Evolutionary conservation across 495 filamentous ascomycete species (phyloP).

Genomic region (Trichoderma asperelloides): DNA sequence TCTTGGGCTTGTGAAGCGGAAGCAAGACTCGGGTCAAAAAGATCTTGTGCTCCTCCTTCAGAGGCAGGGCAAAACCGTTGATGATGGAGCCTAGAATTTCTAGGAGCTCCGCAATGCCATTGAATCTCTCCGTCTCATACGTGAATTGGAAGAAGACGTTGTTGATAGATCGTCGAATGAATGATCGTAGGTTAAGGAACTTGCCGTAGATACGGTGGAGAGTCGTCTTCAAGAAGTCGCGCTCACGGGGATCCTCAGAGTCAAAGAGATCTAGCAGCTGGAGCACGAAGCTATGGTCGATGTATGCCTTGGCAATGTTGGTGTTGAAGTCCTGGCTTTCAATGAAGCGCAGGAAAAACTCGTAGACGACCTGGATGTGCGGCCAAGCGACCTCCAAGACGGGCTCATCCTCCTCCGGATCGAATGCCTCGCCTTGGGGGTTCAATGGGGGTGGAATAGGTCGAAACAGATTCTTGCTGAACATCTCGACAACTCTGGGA

Average conservation of each 20-base stretch:
- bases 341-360: conserved; percentile 98
- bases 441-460: conserved; percentile 96
- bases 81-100: conserved; percentile 99
- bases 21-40: conserved; percentile 91
- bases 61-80: conserved; percentile 93
- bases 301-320: conserved; percentile 98
- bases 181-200: conserved; percentile 94
- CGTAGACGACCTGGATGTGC: conserved; percentile 98
- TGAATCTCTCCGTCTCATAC: conserved; percentile 98
- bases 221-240: conserved; percentile 97
- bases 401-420: conserved; percentile 97
- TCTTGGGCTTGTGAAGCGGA: conserved; percentile 95
- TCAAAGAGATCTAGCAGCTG: conserved; percentile 98
- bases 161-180: conserved; percentile 97
- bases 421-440: conserved; percentile 95
- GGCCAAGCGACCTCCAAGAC: conserved; percentile 98
- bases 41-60: conserved; percentile 98
- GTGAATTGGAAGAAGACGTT: conserved; percentile 99
- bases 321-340: conserved; percentile 99
- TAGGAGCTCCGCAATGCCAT: conserved; percentile 91
- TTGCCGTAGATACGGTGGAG: conserved; percentile 98
- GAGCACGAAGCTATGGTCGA: conserved; percentile 95
- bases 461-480: conserved; percentile 95
- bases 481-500: conserved; percentile 97
- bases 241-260: conserved; percentile 93